phyloP scores from a whole-genome alignment of 306 rosid genomes.

The Prunus mira region DNA sequence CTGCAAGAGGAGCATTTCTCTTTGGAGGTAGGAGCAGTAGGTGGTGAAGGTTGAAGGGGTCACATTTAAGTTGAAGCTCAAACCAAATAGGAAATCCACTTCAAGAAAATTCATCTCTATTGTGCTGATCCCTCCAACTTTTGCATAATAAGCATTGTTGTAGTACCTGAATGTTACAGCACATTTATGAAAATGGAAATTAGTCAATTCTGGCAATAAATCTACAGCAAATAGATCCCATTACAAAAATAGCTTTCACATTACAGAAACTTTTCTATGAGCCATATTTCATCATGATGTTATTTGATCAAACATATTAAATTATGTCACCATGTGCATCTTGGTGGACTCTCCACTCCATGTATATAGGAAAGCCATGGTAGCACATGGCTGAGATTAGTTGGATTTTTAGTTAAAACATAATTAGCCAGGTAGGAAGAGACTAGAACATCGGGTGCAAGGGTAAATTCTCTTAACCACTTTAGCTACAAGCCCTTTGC shows the following conservation, averaged over 20 bases:
- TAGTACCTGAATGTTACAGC: conserved; percentile 57
- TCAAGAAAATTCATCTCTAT: conserved; percentile 91
- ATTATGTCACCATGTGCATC: not conserved
- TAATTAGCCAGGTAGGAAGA: too few relatives aligned
- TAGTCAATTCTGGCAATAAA: not conserved
- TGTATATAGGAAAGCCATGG: not conserved
- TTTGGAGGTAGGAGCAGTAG: conserved; percentile 67
- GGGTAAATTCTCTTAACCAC: too few relatives aligned
- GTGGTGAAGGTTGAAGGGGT: conserved; percentile 73
- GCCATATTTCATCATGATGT: not conserved
- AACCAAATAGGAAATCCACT: conserved; percentile 84
- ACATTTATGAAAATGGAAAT: not conserved
- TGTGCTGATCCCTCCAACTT: conserved; percentile 94
- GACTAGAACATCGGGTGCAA: too few relatives aligned
- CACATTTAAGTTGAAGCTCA: conserved; percentile 81
- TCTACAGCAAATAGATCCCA: not conserved
- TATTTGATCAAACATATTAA: not conserved
- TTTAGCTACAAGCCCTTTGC: too few relatives aligned
- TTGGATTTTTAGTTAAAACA: conserved; percentile 1
- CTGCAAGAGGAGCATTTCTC: conserved; percentile 66
- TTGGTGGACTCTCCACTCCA: conserved; percentile 9
- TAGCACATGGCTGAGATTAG: conserved; percentile 27
- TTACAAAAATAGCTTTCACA: not conserved
- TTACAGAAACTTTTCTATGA: not conserved
- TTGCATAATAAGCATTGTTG: conserved; percentile 97